Conservation (phyloP, 1,139 yeast genomes). For the Kodamaea suecica region DNA sequence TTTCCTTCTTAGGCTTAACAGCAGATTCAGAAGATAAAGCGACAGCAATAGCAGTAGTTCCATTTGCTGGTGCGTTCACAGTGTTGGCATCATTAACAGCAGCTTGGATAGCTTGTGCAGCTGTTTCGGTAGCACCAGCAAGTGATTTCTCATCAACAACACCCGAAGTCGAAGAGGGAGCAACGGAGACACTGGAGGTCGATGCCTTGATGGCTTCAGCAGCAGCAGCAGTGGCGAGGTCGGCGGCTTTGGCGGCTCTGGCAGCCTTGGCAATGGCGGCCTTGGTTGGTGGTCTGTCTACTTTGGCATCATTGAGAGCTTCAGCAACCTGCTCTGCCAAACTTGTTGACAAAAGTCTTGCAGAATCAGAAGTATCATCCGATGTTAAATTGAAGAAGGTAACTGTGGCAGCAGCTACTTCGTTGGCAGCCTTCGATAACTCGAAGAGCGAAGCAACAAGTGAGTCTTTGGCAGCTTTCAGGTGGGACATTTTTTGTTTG, state of each 20-base stretch:
- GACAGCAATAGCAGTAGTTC: too few species aligned
- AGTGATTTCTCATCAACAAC: too few species aligned
- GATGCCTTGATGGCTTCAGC: slow-evolving; percentile 4
- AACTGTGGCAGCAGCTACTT: slow-evolving; percentile 74
- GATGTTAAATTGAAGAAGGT: slow-evolving; percentile 62
- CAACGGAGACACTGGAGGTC: too few species aligned
- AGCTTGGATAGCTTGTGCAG: slow-evolving; percentile 2
- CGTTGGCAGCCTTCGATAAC: slow-evolving; percentile 76
- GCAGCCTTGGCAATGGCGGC: slow-evolving; percentile 4
- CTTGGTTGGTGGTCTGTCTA: slow-evolving; percentile 2
- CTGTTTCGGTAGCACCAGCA: too few species aligned
- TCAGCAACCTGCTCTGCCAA: background rate
- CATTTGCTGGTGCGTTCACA: too few species aligned
- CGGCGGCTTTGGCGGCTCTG: slow-evolving; percentile 13
- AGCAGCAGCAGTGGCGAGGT: slow-evolving; percentile 13
- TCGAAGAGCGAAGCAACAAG: slow-evolving; percentile 76
- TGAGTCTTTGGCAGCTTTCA: slow-evolving; percentile 44
- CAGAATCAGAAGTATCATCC: slow-evolving; percentile 30
- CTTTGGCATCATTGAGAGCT: slow-evolving; percentile 9
- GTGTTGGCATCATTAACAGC: slow-evolving; percentile 8
- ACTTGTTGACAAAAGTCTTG: slow-evolving; percentile 19
- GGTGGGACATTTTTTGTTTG: slow-evolving; percentile 28
- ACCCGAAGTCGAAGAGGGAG: too few species aligned
- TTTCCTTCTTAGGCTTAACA: slow-evolving; percentile 45
- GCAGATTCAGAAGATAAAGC: slow-evolving; percentile 17